Evolutionary conservation across 352 stramenopile genomes (phyloP).

Genomic region (Pythium sukuiense): DNA sequence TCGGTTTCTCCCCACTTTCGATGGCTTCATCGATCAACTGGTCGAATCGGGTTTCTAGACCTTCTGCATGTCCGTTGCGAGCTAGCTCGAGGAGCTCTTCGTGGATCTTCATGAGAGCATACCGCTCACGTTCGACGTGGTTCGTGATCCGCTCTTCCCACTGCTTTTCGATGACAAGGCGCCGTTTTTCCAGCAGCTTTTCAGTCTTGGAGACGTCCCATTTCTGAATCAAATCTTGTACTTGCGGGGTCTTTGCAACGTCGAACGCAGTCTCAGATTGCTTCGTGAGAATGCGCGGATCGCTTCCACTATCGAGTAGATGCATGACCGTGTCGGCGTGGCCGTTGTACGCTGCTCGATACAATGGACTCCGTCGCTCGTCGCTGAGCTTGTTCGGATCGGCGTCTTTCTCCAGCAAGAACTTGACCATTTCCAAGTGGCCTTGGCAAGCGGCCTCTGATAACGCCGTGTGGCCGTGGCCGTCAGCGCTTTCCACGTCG

Average conservation of each 20-base stretch:
- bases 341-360: slow-evolving; percentile 86
- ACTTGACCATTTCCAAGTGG: slow-evolving; percentile 59
- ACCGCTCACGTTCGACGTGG: slow-evolving; percentile 82
- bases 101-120: slow-evolving; percentile 82
- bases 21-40: slow-evolving; percentile 75
- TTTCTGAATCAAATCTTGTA: slow-evolving; percentile 50
- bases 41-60: slow-evolving; percentile 59
- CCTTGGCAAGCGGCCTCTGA: slow-evolving; percentile 88
- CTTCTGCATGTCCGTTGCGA: slow-evolving; percentile 41
- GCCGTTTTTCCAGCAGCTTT: slow-evolving; percentile 57
- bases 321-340: slow-evolving; percentile 66
- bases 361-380: slow-evolving; percentile 77
- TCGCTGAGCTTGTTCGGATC: slow-evolving; percentile 90
- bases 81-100: slow-evolving; percentile 68
- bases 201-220: slow-evolving; percentile 81
- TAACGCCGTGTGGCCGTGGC: slow-evolving; percentile 82
- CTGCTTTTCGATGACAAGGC: slow-evolving; percentile 69
- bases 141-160: slow-evolving; percentile 85
- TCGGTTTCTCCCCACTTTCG: slow-evolving; percentile 52
- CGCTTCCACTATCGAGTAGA: slow-evolving; percentile 68
- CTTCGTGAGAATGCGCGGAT: slow-evolving; percentile 69
- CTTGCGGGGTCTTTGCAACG: slow-evolving; percentile 77
- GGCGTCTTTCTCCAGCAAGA: slow-evolving; percentile 73
- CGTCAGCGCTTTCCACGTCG: slow-evolving; percentile 85
- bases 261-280: slow-evolving; percentile 85